Evolutionary conservation across 306 rosid species (phyloP), one percentile per base, ranked within the genome.

Genomic region (Medicago arabica): DNA sequence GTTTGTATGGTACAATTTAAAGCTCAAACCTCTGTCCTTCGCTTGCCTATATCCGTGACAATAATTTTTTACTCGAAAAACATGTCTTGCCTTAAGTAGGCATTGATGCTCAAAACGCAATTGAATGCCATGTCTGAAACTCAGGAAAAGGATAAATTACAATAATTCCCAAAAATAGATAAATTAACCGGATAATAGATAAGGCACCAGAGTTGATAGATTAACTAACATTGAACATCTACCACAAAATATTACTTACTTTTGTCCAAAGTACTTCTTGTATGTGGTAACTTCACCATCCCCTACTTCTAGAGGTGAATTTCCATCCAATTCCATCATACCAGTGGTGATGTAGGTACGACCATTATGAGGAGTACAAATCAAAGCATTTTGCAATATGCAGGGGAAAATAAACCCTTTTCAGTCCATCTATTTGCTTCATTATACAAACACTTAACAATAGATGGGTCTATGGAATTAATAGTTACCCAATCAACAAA

Each of bases 321-420:
- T 90, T 44, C 89, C 95, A 67, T 90, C 46, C 81, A 94, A 72
- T 5, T 76, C 55, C 83, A 74, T 55, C 47, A 66, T 51, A 74
- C 67, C 83, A 39, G 87, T 86, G 55, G 86, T 87, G 81, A 83
- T 81, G 82, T 94, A 94, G 18, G 84, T 51, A 47, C 25, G 13
- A 28, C 69, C 88, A 54, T 78, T 92, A 65, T 94, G 98, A 50
- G 96, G 96, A 60, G 95, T 88, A 78, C 12, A 89, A 1, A 94
- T 88, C 86, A 94, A 39, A 5, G 96, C 85, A 67, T 84, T 85
- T 63, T 31, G 39, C 1, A 94, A 81, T 85, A 79, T 71, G 73
- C 96, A 94, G 39, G 71, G 7, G 76, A 94, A 66, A 85, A 80
- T 6, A 13, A 68, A 65, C 93, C 95, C 16, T 60, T 59, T 78